Evolutionary conservation across 768 basidiomycete species (phyloP), one percentile per base, ranked within the genome.

Genomic region (Lactarius sp.): DNA sequence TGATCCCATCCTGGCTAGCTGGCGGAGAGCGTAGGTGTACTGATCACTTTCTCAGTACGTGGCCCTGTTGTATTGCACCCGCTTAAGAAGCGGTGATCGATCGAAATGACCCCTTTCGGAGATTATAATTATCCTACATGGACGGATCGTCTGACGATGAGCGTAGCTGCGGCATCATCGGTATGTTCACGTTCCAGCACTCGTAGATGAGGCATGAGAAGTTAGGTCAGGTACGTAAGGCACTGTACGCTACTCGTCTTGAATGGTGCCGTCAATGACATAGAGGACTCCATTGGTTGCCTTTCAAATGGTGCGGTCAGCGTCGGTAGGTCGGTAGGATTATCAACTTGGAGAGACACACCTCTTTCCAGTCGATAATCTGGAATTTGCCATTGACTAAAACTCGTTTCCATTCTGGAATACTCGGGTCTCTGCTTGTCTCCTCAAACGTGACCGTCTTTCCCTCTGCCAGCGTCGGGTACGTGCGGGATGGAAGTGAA

Each of bases 351-450:
- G 47, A 42, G 50, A 52, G 34, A 50, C 77, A 56, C 55, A 89
- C 92, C 81, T 87, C 80, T 71, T 81, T 86, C 80, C 78, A 83
- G 1, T 71, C 78, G 22, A 83, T 66, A 47, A 94, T 86, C 46
- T 73, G 80, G 9, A 83, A 73, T 13, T 80, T 80, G 44, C 79
- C 80, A 59, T 86, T 82, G 13, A 93, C 68, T 0, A 78, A 77
- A 7, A 87, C 82, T 46, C 76, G 77, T 66, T 76, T 75, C 90
- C 89, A 92, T 44, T 82, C 80, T 5, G 80, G 77, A 20, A 71
- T 73, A 42, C 75, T 68, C 3, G 72, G 66, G 47, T 77, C 73
- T 34, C 70, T 74, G 56, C 75, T 76, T 2, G 70, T 70, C 47
- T 75, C 72, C 12, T 75, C 74, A 70, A 92, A 85, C 0, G 80